phyloP scores from a whole-genome alignment of 805 yeast species.

The Candida arabinofermentans region DNA sequence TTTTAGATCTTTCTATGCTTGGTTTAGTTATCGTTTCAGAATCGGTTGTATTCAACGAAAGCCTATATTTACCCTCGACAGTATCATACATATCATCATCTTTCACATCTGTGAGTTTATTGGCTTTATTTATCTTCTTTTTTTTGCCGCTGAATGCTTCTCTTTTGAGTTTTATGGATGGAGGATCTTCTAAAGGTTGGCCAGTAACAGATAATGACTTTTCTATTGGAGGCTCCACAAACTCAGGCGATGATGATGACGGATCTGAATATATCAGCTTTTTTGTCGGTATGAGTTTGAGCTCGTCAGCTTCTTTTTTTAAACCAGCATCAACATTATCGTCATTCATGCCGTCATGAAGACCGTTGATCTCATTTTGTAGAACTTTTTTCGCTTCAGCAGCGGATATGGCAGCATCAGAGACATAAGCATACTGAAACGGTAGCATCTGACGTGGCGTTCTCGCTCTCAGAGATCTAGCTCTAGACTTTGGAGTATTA shows the following conservation, averaged over 20 bases:
- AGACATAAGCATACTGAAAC: conserved; percentile 1
- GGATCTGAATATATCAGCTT: background rate
- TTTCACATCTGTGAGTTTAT: conserved; percentile 9
- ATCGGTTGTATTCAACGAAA: conserved; percentile 23
- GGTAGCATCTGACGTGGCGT: conserved; percentile 9
- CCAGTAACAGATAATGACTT: conserved; percentile 67
- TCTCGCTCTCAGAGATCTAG: conserved; percentile 1
- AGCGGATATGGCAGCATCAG: background rate
- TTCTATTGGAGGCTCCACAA: conserved; percentile 57
- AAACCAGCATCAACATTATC: background rate
- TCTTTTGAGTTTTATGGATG: conserved; percentile 54
- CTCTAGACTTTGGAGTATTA: background rate
- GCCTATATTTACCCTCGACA: background rate
- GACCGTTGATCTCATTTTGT: conserved; percentile 12
- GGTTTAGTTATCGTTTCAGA: conserved; percentile 32
- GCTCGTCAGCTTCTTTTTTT: background rate
- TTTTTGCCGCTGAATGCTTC: conserved; percentile 51
- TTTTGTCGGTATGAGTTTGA: background rate
- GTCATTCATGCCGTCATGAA: background rate
- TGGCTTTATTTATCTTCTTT: conserved; percentile 20
- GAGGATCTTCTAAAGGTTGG: conserved; percentile 64
- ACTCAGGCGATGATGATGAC: conserved; percentile 14
- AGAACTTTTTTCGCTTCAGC: no score
- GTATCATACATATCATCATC: conserved; percentile 6
- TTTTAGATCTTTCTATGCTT: conserved; percentile 26